Conservation (phyloP, 345 rosid genomes). For the Zanthoxylum bungeanum region DNA sequence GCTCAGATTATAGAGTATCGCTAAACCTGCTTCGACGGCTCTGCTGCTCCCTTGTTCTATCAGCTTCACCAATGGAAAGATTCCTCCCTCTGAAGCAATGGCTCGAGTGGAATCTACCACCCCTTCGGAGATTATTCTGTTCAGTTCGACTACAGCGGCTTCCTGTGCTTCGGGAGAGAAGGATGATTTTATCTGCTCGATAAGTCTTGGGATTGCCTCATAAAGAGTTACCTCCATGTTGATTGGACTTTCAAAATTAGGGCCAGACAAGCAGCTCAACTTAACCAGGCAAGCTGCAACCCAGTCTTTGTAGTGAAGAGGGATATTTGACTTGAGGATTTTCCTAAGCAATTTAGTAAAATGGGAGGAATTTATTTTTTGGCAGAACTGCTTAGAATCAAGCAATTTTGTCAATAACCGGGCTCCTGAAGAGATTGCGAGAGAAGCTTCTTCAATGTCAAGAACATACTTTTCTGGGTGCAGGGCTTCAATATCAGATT, state of each 20-base stretch:
- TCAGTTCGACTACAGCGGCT: slow-evolving; percentile 77
- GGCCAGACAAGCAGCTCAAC: slow-evolving; percentile 40
- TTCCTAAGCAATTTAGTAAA: slow-evolving; percentile 40
- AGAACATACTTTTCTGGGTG: slow-evolving; percentile 56
- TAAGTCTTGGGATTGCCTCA: slow-evolving; percentile 72
- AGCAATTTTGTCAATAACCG: slow-evolving; percentile 74
- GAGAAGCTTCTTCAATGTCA: slow-evolving; percentile 73
- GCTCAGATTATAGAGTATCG: slow-evolving; percentile 69
- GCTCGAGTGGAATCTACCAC: slow-evolving; percentile 54
- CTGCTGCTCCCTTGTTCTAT: slow-evolving; percentile 56
- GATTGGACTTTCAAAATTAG: slow-evolving; percentile 45
- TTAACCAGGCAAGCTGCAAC: slow-evolving; percentile 79
- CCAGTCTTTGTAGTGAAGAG: slow-evolving; percentile 66
- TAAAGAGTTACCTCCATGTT: slow-evolving; percentile 66
- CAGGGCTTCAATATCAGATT: slow-evolving; percentile 46
- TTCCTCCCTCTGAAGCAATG: slow-evolving; percentile 59
- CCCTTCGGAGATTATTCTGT: slow-evolving; percentile 66
- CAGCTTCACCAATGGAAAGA: slow-evolving; percentile 65
- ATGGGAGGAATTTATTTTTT: slow-evolving; percentile 26
- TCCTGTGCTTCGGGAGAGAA: slow-evolving; percentile 53
- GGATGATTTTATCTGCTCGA: slow-evolving; percentile 58
- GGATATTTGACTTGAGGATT: slow-evolving; percentile 48
- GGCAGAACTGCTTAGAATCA: slow-evolving; percentile 51
- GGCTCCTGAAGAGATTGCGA: slow-evolving; percentile 63
- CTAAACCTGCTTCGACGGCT: slow-evolving; percentile 63